Percentiles rank a stretch among this genome's conserved stretches.
Conservation (phyloP, 1,284 basidiomycete species). For the Pseudozyma flocculosa region DNA sequence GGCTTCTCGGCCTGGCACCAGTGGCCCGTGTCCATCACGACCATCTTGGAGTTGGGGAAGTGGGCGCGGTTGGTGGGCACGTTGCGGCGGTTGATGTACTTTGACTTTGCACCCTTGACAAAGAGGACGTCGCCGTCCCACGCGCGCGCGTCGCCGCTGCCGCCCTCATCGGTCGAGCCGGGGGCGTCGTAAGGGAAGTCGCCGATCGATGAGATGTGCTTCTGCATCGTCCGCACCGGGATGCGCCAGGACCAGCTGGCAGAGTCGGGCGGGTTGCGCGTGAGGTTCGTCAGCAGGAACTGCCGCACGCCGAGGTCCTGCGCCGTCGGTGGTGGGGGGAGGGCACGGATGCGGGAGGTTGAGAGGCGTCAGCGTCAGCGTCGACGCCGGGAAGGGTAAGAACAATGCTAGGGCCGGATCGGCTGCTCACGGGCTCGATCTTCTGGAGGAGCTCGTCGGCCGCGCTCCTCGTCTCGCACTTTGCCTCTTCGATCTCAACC, state of each 20-base stretch:
- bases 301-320: slow-evolving; percentile 68
- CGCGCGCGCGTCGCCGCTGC: slow-evolving; percentile 19
- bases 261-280: slow-evolving; percentile 55
- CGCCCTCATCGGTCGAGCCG: slow-evolving; percentile 61
- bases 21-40: slow-evolving; percentile 58
- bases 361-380: too few relatives aligned
- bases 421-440: slow-evolving; percentile 63
- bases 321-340: not conserved
- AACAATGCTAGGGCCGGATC: too few relatives aligned
- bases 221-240: slow-evolving; percentile 69
- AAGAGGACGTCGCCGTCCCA: slow-evolving; percentile 72
- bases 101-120: slow-evolving; percentile 69
- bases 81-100: slow-evolving; percentile 73
- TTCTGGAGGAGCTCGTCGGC: slow-evolving; percentile 68
- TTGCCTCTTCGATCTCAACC: slow-evolving; percentile 67
- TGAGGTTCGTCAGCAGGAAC: slow-evolving; percentile 80
- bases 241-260: slow-evolving; percentile 67
- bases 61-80: slow-evolving; percentile 66
- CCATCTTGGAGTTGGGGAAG: slow-evolving; percentile 67
- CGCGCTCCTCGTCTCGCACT: slow-evolving; percentile 66
- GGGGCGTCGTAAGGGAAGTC: slow-evolving; percentile 67
- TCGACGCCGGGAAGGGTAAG: too few relatives aligned
- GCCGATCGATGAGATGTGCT: slow-evolving; percentile 69
- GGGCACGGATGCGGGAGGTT: too few relatives aligned
- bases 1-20: slow-evolving; percentile 60